Evolutionary conservation across 768 basidiomycete genomes (phyloP).

Genomic region (Lactifluus rugatus): DNA sequence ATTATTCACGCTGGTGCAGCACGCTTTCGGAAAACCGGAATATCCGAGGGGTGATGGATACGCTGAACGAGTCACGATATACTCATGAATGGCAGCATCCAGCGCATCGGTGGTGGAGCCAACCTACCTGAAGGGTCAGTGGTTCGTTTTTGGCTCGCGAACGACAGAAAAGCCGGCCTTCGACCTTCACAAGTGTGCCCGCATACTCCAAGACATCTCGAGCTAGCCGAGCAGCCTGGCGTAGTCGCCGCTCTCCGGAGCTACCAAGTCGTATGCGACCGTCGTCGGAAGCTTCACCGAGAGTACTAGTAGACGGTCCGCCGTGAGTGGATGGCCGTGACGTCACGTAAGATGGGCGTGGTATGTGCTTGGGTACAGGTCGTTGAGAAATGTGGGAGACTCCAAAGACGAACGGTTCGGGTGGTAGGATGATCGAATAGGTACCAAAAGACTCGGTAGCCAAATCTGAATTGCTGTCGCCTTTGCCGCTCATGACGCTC

Average conservation of each 20-base stretch:
- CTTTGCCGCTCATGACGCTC: not conserved
- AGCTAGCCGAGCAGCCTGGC: constrained; percentile 13
- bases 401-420: constrained; percentile 57
- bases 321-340: not conserved
- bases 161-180: not conserved
- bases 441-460: constrained; percentile 31
- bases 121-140: constrained; percentile 32
- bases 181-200: constrained; percentile 17
- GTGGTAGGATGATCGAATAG: constrained; percentile 54
- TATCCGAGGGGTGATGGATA: constrained; percentile 86
- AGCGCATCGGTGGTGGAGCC: constrained; percentile 68
- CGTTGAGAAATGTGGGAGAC: constrained; percentile 51
- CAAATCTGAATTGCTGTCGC: not conserved
- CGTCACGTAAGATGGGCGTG: constrained; percentile 43
- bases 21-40: constrained; percentile 62
- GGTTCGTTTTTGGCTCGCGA: not conserved
- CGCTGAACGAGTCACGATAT: constrained; percentile 55
- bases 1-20: constrained; percentile 86
- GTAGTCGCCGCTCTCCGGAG: constrained; percentile 7
- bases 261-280: constrained; percentile 11
- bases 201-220: constrained; percentile 17
- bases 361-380: constrained; percentile 45
- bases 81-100: constrained; percentile 63
- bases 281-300: not conserved
- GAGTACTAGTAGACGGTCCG: not conserved